A percentile compares a stretch with the other conserved stretches of the same genome.
Evolutionary conservation across 2,329 filamentous ascomycete genomes (phyloP).

Genomic region (Ophiocordyceps robertsii): DNA sequence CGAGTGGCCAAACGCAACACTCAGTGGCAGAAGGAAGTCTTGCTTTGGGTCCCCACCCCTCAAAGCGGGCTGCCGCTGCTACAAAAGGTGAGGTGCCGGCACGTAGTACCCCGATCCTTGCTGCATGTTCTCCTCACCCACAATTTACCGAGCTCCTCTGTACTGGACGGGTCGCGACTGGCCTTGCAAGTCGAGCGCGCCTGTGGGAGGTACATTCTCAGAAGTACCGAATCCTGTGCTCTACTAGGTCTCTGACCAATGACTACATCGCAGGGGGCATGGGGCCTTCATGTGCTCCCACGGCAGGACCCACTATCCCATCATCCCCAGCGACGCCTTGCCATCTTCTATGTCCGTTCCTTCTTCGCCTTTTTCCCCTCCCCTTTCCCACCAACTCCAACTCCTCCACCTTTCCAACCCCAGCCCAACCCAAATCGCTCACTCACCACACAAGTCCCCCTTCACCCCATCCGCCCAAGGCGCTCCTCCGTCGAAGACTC

Average conservation of each 20-base stretch:
- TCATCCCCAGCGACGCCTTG: slow-evolving; percentile 8
- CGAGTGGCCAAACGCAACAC: no score
- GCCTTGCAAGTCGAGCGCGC: no score
- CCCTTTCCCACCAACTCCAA: slow-evolving; percentile 14
- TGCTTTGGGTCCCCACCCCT: no score
- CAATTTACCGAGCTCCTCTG: no score
- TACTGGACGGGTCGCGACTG: no score
- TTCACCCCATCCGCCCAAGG: slow-evolving; percentile 5
- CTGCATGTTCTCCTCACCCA: no score
- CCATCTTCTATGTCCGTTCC: slow-evolving; percentile 12
- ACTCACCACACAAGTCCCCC: slow-evolving; percentile 3
- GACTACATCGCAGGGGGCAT: background rate
- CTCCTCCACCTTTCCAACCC: slow-evolving; percentile 5
- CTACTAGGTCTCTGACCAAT: background rate
- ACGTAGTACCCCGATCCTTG: no score
- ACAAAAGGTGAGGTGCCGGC: no score
- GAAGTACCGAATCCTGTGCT: background rate
- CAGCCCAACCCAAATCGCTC: background rate
- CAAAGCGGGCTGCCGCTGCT: no score
- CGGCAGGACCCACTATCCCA: slow-evolving; percentile 9
- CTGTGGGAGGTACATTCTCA: no score
- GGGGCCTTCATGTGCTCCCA: background rate
- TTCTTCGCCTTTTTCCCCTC: slow-evolving; percentile 12
- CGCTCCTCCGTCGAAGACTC: background rate
- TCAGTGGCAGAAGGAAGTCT: no score